phyloP scores from a whole-genome alignment of 148 eudicot species.

The Nepenthes gracilis region DNA sequence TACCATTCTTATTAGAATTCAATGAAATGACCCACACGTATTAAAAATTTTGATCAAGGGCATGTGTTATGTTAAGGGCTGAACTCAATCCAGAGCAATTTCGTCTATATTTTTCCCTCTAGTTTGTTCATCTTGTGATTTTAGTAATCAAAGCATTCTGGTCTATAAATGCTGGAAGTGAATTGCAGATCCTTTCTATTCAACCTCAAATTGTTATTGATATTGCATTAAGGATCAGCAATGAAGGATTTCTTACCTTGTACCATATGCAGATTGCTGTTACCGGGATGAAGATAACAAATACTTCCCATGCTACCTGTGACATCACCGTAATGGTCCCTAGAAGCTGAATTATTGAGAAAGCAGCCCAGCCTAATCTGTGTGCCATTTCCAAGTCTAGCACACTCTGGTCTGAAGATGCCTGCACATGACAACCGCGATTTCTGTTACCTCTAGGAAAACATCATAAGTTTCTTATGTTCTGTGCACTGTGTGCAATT shows the following conservation, averaged over 20 bases:
- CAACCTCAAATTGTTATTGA: not conserved
- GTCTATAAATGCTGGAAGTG: not conserved
- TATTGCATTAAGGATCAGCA: no score
- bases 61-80: no score
- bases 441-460: no score
- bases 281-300: slow-evolving; percentile 81
- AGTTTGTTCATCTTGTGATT: not conserved
- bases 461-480: no score
- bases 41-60: no score
- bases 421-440: slow-evolving; percentile 30
- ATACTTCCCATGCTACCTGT: slow-evolving; percentile 99
- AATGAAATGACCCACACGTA: no score
- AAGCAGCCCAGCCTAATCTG: slow-evolving; percentile 90
- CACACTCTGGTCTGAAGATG: slow-evolving; percentile 93
- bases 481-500: no score
- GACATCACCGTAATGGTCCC: slow-evolving; percentile 98
- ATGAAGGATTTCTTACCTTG: slow-evolving; percentile 31
- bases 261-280: slow-evolving; percentile 91
- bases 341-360: slow-evolving; percentile 71
- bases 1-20: not conserved
- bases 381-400: slow-evolving; percentile 83
- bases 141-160: not conserved
- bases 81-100: no score
- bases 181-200: not conserved
- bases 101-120: not conserved